A percentile compares a stretch with the other conserved stretches of the same genome.
phyloP scores from a whole-genome alignment of 768 basidiomycete genomes.

The Mycena venus region DNA sequence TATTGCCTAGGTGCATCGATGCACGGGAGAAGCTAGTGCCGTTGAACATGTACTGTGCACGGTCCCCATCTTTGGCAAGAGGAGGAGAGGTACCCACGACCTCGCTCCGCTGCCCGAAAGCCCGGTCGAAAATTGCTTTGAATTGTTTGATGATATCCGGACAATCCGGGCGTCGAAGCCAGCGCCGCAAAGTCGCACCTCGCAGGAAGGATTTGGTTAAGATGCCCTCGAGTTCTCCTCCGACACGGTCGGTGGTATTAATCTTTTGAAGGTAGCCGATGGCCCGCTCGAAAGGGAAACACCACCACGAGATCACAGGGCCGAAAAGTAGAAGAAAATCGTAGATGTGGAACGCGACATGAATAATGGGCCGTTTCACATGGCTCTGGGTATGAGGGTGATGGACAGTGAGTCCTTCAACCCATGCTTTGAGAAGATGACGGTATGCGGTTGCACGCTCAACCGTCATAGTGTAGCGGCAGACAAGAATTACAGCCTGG shows the following conservation, averaged over 20 bases:
- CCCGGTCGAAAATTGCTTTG: constrained; percentile 24
- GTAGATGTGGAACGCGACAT: constrained; percentile 49
- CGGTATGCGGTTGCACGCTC: constrained; percentile 30
- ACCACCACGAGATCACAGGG: constrained; percentile 54
- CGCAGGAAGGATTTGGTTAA: constrained; percentile 24
- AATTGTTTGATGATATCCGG: constrained; percentile 30
- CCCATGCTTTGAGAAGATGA: constrained; percentile 37
- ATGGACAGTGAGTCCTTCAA: constrained; percentile 38
- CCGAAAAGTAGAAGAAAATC: constrained; percentile 53
- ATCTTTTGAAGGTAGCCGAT: constrained; percentile 53
- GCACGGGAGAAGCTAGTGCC: constrained; percentile 24
- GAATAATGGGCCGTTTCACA: constrained; percentile 38
- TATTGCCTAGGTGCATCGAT: constrained; percentile 29
- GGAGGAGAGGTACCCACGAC: constrained; percentile 19
- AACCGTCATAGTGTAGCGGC: constrained; percentile 32
- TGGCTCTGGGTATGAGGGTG: constrained; percentile 40
- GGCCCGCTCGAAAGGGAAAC: constrained; percentile 52
- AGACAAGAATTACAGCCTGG: constrained; percentile 39
- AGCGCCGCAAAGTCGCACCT: constrained; percentile 20
- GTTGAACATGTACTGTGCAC: constrained; percentile 21
- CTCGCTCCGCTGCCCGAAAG: constrained; percentile 18
- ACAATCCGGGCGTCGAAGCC: constrained; percentile 25
- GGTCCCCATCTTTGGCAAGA: constrained; percentile 14
- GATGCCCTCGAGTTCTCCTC: constrained; percentile 35
- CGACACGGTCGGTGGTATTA: constrained; percentile 45